Evolutionary conservation across 139 green algal species (phyloP), one percentile per base, ranked within the genome.

Genomic region (Micractinium conductrix): DNA sequence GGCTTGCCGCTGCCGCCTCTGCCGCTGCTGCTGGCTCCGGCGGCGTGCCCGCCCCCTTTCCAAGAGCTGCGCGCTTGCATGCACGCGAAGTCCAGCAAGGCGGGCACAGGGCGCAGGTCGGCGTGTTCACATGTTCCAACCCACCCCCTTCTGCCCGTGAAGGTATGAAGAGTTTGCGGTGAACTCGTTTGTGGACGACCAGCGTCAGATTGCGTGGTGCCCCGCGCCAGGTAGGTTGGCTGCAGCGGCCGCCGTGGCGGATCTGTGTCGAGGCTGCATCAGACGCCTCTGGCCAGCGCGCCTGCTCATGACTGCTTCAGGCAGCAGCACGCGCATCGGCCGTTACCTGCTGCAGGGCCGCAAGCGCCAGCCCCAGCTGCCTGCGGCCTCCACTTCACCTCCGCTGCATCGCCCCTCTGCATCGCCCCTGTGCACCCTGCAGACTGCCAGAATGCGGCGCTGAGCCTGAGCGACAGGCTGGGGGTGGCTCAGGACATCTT

Each of bases 181-280:
- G 14, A 37, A 45, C 48, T 73, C 53, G 24, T 99, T 95, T 84
- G 94, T 99, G 63, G 96, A 99, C 45, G 93, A 98, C 84, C 98
- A 96, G 88, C 79, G 81, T 12, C 55, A 83, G 44, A 85, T 99
- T 55, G 88, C 88, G 35, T 99, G 95, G 96, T 99, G 96, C 83
- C 91, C 93, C 33, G 88, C 89, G 10, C 84, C 84, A 24, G 87
- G 83, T 72, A 7, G 37, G 67, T 26, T n/a, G n/a, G n/a, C n/a
- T n/a, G n/a, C n/a, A n/a, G n/a, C n/a, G n/a, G n/a, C n/a, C n/a
- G n/a, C n/a, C n/a, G n/a, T n/a, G n/a, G n/a, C n/a, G n/a, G n/a
- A n/a, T n/a, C n/a, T n/a, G n/a, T n/a, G n/a, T n/a, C n/a, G n/a
- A n/a, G n/a, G n/a, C n/a, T n/a, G n/a, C n/a, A n/a, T n/a, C n/a